Percentiles rank a stretch among this genome's conserved stretches.
These are phyloP conservation scores for Teunomyces atbi DNA, from an alignment of 805 yeast species.

Conservation along the genomic window DNA sequence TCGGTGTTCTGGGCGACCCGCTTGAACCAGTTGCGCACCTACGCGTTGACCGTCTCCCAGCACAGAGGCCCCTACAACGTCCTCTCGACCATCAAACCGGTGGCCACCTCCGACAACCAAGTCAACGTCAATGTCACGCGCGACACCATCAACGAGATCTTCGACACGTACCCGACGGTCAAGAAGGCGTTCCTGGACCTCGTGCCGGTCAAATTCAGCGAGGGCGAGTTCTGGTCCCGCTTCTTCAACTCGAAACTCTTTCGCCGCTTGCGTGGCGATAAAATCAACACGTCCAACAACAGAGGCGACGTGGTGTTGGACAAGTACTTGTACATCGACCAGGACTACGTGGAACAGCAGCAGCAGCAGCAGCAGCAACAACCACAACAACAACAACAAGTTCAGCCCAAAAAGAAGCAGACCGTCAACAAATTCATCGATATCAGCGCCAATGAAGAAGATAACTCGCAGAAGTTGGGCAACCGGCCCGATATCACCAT, in stretches of 20 bases:
- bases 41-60: constrained; percentile 80
- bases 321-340: constrained; percentile 71
- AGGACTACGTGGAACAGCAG: constrained; percentile 46
- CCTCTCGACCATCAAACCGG: constrained; percentile 88
- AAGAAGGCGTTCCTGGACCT: constrained; percentile 84
- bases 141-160: constrained; percentile 84
- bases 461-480: constrained; percentile 73
- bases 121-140: constrained; percentile 90
- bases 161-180: constrained; percentile 90
- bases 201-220: constrained; percentile 77
- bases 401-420: constrained; percentile 13
- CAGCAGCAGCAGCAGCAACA: constrained; percentile 29
- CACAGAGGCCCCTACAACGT: constrained; percentile 93
- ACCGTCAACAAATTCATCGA: constrained; percentile 66
- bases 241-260: constrained; percentile 89
- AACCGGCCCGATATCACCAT: constrained; percentile 87
- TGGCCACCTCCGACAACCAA: constrained; percentile 88
- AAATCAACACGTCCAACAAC: constrained; percentile 62
- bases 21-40: constrained; percentile 75
- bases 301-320: constrained; percentile 85
- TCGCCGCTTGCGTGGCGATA: constrained; percentile 86
- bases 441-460: constrained; percentile 75
- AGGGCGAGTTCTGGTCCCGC: constrained; percentile 95
- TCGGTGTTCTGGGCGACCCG: constrained; percentile 86
- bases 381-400: too few relatives aligned